A percentile compares a stretch with the other conserved stretches of the same genome.
These are phyloP conservation scores for Fusarium nurragi DNA, from an alignment of 2,329 filamentous ascomycete species.

Conservation along the genomic window DNA sequence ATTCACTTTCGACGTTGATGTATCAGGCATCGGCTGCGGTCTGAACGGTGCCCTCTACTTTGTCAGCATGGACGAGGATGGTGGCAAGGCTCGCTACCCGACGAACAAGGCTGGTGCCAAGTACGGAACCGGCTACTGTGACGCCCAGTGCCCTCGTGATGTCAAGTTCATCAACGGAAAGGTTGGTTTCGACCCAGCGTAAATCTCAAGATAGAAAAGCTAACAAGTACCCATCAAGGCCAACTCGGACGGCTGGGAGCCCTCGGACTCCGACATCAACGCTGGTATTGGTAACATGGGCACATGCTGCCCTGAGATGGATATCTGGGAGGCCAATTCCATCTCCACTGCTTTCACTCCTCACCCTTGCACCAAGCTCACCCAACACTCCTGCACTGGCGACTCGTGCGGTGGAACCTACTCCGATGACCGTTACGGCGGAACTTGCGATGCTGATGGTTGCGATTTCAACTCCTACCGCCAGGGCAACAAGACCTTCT, in stretches of 20 bases:
- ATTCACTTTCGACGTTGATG: constrained; percentile 78
- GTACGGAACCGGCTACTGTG: constrained; percentile 68
- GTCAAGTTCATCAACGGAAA: constrained; percentile 67
- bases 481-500: constrained; percentile 71
- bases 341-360: constrained; percentile 72
- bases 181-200: constrained; percentile 42
- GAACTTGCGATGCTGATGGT: constrained; percentile 73
- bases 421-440: constrained; percentile 63
- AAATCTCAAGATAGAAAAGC: constrained; percentile 30
- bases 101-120: constrained; percentile 64
- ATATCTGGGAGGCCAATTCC: constrained; percentile 72
- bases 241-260: constrained; percentile 62
- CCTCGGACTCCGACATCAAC: constrained; percentile 63
- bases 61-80: constrained; percentile 68
- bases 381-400: constrained; percentile 61
- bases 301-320: constrained; percentile 72
- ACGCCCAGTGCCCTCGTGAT: constrained; percentile 63
- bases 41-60: constrained; percentile 78
- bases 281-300: constrained; percentile 62
- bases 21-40: constrained; percentile 73
- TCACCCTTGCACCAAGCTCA: constrained; percentile 66
- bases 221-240: constrained; percentile 50
- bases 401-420: constrained; percentile 64
- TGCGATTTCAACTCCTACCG: constrained; percentile 78
- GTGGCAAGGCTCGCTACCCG: constrained; percentile 60